Evolutionary conservation across 345 rosid genomes (phyloP).

Genomic region (Erodium maritimum): DNA sequence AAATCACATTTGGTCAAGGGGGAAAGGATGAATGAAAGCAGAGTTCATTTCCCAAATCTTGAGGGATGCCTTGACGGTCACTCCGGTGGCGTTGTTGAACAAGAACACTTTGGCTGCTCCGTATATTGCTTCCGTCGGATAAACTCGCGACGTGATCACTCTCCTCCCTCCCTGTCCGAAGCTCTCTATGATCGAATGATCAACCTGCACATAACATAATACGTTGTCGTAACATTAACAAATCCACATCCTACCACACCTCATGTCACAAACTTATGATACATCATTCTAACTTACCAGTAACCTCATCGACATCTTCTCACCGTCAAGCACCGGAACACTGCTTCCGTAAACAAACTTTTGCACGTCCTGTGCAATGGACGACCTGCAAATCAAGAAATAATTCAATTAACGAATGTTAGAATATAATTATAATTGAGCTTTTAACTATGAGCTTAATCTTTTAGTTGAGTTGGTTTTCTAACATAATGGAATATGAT

Average conservation of each 20-base stretch:
- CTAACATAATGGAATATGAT: no score
- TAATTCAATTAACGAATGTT: no score
- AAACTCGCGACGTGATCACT: conserved; percentile 68
- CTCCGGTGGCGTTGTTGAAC: conserved; percentile 75
- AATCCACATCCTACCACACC: no score
- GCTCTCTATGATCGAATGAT: conserved; percentile 88
- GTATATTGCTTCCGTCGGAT: conserved; percentile 80
- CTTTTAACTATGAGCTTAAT: no score
- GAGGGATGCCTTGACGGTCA: conserved; percentile 57
- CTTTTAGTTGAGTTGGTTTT: no score
- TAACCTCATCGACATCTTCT: conserved; percentile 54
- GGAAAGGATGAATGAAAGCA: conserved; percentile 59
- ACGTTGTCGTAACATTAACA: no score
- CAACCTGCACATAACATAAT: no score
- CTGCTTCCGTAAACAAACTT: conserved; percentile 51
- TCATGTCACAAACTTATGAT: neutral
- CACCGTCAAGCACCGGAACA: conserved; percentile 58
- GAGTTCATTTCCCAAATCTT: conserved; percentile 71
- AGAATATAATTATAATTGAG: no score
- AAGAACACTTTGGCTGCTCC: conserved; percentile 62
- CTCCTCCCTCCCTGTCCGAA: conserved; percentile 80
- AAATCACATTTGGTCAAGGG: conserved; percentile 13
- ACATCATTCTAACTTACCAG: conserved; percentile 32
- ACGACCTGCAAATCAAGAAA: conserved; percentile 63
- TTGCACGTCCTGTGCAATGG: conserved; percentile 48